Conservation (phyloP, 1,139 yeast genomes). For the Lodderomyces elongisporus region DNA sequence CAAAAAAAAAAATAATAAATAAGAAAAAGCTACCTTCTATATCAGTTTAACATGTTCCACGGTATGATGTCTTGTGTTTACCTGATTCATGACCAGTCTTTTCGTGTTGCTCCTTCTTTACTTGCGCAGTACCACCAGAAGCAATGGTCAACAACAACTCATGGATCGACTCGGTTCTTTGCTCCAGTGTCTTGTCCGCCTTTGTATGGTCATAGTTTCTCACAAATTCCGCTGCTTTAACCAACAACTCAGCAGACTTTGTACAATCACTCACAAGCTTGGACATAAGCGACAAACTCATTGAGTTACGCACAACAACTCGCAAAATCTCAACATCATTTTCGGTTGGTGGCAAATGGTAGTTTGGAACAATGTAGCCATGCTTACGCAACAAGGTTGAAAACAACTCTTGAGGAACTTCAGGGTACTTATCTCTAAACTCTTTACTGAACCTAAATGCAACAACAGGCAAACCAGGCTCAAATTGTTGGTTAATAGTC, state of each 20-base stretch:
- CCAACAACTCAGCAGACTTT: conserved; percentile 50
- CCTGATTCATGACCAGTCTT: conserved; percentile 22
- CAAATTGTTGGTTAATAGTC: conserved; percentile 37
- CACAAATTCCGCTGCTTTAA: conserved; percentile 30
- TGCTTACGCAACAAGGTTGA: conserved; percentile 70
- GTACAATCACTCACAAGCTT: conserved; percentile 65
- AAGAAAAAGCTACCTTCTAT: not conserved
- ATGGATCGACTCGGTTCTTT: conserved; percentile 23
- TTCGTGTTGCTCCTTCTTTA: conserved; percentile 22
- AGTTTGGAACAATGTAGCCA: conserved; percentile 89
- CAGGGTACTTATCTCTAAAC: conserved; percentile 60
- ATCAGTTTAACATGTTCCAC: conserved; percentile 47
- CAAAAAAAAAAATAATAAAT: not conserved
- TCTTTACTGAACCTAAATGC: conserved; percentile 69
- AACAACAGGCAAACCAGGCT: conserved; percentile 85
- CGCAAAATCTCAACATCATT: conserved; percentile 64
- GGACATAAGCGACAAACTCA: conserved; percentile 69
- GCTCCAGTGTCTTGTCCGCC: conserved; percentile 15
- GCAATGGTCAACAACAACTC: conserved; percentile 35
- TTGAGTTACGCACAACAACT: conserved; percentile 74
- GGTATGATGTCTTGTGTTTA: conserved; percentile 40
- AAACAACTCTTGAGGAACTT: conserved; percentile 77
- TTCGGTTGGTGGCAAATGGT: conserved; percentile 67
- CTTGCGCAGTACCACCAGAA: conserved; percentile 31
- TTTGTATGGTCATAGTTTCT: conserved; percentile 17